Percentiles rank a stretch among this genome's conserved stretches.
phyloP scores from a whole-genome alignment of 140 eudicot species.

The Anethum foeniculum region DNA sequence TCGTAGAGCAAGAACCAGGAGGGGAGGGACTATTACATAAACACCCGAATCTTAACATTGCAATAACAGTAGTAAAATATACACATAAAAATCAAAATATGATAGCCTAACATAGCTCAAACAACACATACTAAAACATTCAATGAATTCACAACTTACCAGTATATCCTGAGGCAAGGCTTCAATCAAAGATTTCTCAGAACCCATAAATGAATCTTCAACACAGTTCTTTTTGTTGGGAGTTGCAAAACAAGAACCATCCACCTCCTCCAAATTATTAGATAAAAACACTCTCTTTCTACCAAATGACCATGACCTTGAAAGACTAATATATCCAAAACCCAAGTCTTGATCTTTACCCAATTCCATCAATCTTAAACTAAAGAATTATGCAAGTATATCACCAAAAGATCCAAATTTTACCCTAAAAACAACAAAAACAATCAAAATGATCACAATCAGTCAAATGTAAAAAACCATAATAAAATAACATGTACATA shows the following conservation, averaged over 20 bases:
- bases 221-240: slow-evolving; percentile 35
- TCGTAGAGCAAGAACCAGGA: neutral
- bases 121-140: neutral
- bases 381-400: neutral
- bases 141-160: slow-evolving; percentile 25
- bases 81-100: neutral
- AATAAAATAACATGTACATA: neutral
- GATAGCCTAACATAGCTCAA: neutral
- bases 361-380: slow-evolving; percentile 20
- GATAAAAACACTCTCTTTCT: slow-evolving; percentile 47
- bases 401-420: slow-evolving; percentile 11
- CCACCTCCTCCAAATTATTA: slow-evolving; percentile 30
- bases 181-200: slow-evolving; percentile 47
- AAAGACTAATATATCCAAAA: slow-evolving; percentile 37
- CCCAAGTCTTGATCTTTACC: slow-evolving; percentile 26
- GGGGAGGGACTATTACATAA: neutral
- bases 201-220: slow-evolving; percentile 18
- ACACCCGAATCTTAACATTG: neutral
- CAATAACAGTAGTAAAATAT: neutral
- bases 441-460: slow-evolving; percentile 9
- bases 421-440: slow-evolving; percentile 7
- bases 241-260: slow-evolving; percentile 15
- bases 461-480: slow-evolving; percentile 4
- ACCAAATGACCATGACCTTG: slow-evolving; percentile 48
- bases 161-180: slow-evolving; percentile 75